Conservation (phyloP, 1,284 basidiomycete genomes). For the Ceratobasidium sp. region DNA sequence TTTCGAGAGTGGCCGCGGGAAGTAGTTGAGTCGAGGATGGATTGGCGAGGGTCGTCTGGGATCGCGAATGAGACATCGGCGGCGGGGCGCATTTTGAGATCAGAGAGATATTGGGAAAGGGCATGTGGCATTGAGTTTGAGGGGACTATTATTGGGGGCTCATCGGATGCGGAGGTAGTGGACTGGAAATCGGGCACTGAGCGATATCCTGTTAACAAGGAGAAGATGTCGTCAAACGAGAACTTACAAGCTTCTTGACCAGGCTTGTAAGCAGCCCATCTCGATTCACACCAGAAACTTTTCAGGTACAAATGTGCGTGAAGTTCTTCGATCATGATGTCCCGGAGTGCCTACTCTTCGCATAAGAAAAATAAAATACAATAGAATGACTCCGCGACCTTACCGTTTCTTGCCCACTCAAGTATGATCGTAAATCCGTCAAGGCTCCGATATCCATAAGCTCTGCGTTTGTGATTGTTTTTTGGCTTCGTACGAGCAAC, state of each 20-base stretch:
- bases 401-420: slow-evolving; percentile 86
- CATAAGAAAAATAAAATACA: not conserved
- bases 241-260: slow-evolving; percentile 79
- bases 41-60: slow-evolving; percentile 58
- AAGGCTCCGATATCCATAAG: slow-evolving; percentile 95
- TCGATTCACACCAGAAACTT: slow-evolving; percentile 92
- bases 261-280: slow-evolving; percentile 86
- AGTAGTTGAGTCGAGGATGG: slow-evolving; percentile 44
- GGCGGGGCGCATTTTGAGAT: slow-evolving; percentile 70
- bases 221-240: not conserved
- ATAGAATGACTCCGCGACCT: slow-evolving; percentile 45
- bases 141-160: slow-evolving; percentile 51
- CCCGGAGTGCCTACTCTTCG: slow-evolving; percentile 71
- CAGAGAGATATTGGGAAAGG: slow-evolving; percentile 55
- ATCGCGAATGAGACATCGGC: slow-evolving; percentile 81
- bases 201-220: slow-evolving; percentile 7
- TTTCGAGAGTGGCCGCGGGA: slow-evolving; percentile 45
- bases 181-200: slow-evolving; percentile 66
- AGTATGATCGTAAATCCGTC: slow-evolving; percentile 85
- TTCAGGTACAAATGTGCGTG: slow-evolving; percentile 98
- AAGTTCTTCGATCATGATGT: slow-evolving; percentile 94
- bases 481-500: slow-evolving; percentile 86
- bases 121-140: slow-evolving; percentile 32
- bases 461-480: slow-evolving; percentile 89
- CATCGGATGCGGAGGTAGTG: slow-evolving; percentile 56